Percentiles rank a stretch among this genome's conserved stretches.
Conservation (phyloP, 164 flowering plant genomes). For the Piper betle region DNA sequence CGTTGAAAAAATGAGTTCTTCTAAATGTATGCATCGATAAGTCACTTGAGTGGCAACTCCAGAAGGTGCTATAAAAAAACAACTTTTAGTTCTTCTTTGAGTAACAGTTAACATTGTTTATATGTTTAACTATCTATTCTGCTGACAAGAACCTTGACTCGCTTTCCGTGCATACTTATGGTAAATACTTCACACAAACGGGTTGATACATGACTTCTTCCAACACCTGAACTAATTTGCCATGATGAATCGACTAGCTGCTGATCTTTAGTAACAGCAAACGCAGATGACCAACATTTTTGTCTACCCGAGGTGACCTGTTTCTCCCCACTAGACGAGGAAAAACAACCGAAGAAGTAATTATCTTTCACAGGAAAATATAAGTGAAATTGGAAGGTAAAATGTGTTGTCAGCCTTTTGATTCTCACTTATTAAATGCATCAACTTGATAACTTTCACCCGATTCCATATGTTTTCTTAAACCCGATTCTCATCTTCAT, state of each 20-base stretch:
- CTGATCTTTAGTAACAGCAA: neutral
- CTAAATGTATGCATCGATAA: no score
- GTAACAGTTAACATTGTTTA: neutral
- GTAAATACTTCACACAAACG: neutral
- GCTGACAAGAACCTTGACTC: neutral
- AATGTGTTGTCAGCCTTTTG: neutral
- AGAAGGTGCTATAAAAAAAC: no score
- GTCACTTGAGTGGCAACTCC: no score
- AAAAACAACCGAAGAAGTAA: neutral
- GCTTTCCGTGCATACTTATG: neutral
- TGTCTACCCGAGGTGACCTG: neutral
- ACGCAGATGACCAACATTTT: neutral
- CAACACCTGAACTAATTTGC: neutral
- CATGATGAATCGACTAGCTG: neutral
- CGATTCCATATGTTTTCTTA: neutral
- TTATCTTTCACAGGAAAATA: slow-evolving; percentile 1
- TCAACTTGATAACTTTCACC: neutral
- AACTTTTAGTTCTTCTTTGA: neutral
- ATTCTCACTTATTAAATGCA: neutral
- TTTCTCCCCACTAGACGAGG: neutral
- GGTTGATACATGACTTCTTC: neutral
- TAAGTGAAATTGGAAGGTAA: neutral
- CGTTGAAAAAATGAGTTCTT: no score
- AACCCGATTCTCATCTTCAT: neutral
- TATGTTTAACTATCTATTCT: neutral